Conservation (phyloP, 129 eudicot genomes). For the Flaveria trinervia region DNA sequence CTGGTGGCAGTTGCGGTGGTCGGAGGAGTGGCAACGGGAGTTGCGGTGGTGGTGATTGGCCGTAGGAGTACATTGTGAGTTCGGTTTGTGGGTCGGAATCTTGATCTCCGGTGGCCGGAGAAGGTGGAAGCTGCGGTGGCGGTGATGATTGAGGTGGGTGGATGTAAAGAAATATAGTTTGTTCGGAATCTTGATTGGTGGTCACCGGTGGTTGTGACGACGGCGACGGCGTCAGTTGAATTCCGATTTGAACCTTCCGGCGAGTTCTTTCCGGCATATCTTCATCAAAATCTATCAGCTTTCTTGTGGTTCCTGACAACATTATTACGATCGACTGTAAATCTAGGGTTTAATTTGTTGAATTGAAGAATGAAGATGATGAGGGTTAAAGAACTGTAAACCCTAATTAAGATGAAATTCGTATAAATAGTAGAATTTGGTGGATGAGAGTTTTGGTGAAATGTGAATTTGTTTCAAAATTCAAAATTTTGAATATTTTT, state of each 20-base stretch:
- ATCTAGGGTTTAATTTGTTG: no score
- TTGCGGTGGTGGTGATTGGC: constrained; percentile 18
- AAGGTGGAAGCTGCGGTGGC: background rate
- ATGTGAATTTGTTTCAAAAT: background rate
- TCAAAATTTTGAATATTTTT: no score
- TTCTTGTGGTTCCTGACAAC: background rate
- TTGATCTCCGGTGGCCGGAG: background rate
- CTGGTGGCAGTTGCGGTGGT: background rate
- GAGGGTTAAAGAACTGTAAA: no score
- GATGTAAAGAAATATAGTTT: background rate
- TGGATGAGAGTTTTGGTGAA: background rate
- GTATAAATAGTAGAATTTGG: no score
- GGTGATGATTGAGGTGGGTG: background rate
- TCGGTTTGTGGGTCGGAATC: constrained; percentile 6
- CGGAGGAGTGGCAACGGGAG: background rate
- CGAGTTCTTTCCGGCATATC: background rate
- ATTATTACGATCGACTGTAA: no score
- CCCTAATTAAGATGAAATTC: background rate
- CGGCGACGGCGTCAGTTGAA: background rate
- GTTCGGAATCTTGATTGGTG: constrained; percentile 8
- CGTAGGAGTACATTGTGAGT: constrained; percentile 14
- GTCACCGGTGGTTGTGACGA: background rate
- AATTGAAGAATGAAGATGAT: no score
- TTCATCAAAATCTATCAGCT: background rate
- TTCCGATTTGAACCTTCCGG: constrained; percentile 1